Evolutionary conservation across 2,329 filamentous ascomycete genomes (phyloP).

Genomic region (Massarina eburnea): DNA sequence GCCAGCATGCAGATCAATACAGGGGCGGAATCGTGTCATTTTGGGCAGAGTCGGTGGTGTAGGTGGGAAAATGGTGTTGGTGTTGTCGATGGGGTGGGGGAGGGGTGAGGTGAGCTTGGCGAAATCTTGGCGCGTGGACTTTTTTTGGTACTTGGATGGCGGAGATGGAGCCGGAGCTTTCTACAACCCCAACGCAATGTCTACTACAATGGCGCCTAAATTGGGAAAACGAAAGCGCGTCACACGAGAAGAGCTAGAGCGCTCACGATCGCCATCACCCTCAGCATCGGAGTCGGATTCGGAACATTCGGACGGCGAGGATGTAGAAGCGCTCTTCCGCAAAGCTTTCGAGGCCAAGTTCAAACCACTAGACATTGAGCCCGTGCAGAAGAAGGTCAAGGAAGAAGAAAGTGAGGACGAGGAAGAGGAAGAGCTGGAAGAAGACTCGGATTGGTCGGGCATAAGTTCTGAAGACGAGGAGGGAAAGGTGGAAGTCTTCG

Average conservation of each 20-base stretch:
- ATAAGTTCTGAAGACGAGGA: slow-evolving; percentile 53
- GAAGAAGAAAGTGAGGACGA: slow-evolving; percentile 2
- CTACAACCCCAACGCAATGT: neutral
- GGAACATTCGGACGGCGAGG: slow-evolving; percentile 47
- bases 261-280: slow-evolving; percentile 31
- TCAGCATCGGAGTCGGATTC: slow-evolving; percentile 26
- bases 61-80: slow-evolving; percentile 1
- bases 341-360: slow-evolving; percentile 89
- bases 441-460: slow-evolving; percentile 63
- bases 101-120: slow-evolving; percentile 6
- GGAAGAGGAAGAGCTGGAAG: slow-evolving; percentile 26
- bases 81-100: slow-evolving; percentile 21
- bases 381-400: slow-evolving; percentile 31
- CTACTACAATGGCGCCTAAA: slow-evolving; percentile 40
- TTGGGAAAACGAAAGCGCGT: slow-evolving; percentile 51
- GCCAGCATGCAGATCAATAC: slow-evolving; percentile 96
- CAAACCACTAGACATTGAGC: slow-evolving; percentile 62
- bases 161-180: neutral
- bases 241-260: slow-evolving; percentile 33
- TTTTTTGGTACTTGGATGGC: slow-evolving; percentile 3
- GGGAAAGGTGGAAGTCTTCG: slow-evolving; percentile 50
- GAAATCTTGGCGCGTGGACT: slow-evolving; percentile 16
- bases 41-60: neutral
- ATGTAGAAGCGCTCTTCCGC: slow-evolving; percentile 74
- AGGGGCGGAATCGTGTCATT: slow-evolving; percentile 95